Evolutionary conservation across 352 stramenopile species (phyloP).

Genomic region (Globisporangium cederbergense): DNA sequence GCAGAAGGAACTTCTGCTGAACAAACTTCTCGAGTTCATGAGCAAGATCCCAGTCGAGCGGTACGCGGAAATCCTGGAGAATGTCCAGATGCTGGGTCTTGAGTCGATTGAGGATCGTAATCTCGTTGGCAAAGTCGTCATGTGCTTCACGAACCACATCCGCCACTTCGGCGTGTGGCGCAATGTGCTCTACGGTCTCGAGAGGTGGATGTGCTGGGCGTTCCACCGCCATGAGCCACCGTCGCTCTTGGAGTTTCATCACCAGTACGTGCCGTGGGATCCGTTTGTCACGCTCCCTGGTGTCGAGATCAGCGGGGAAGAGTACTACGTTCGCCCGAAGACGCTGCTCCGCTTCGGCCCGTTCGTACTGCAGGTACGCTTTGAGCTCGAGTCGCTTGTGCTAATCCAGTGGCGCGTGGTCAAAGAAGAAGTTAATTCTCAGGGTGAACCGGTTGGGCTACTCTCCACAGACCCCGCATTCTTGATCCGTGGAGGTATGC

Average conservation of each 20-base stretch:
- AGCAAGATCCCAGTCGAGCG: conserved; percentile 21
- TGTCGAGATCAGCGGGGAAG: conserved; percentile 5
- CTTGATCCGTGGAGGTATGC: conserved; percentile 14
- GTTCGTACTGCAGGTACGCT: conserved; percentile 31
- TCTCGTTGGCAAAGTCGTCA: conserved; percentile 32
- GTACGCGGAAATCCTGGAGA: conserved; percentile 26
- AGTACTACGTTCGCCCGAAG: conserved; percentile 22
- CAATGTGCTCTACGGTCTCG: conserved; percentile 35
- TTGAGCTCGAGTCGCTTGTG: conserved; percentile 20
- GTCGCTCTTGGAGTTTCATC: conserved; percentile 45
- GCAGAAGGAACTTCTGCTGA: conserved; percentile 24
- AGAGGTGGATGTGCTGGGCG: conserved; percentile 31
- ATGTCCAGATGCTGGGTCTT: conserved; percentile 33
- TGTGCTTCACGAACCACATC: conserved; percentile 44
- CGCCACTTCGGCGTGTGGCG: conserved; percentile 42
- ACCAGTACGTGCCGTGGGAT: conserved; percentile 41
- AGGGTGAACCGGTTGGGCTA: neutral
- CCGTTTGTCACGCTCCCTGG: conserved; percentile 15
- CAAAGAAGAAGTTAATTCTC: conserved; percentile 6
- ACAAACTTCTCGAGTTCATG: conserved; percentile 32
- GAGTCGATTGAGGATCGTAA: conserved; percentile 31
- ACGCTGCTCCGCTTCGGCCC: conserved; percentile 31
- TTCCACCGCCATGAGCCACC: conserved; percentile 16
- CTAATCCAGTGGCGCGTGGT: conserved; percentile 39
- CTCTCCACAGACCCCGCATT: conserved; percentile 12